Evolutionary conservation across 495 filamentous ascomycete genomes (phyloP).

Genomic region (Chaetomium cochliodes): DNA sequence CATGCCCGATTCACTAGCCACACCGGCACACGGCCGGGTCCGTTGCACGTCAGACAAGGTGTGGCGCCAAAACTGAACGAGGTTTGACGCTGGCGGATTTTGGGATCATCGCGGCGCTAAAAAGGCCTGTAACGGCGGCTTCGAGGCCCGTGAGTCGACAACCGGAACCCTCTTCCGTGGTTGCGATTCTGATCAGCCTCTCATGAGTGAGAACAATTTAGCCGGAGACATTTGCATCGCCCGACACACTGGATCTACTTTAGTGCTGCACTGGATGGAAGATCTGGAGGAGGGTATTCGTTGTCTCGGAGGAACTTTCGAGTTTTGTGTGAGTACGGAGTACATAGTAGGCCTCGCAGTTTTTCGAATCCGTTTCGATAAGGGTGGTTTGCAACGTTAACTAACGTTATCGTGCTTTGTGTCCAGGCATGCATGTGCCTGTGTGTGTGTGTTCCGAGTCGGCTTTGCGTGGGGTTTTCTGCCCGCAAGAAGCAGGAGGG

Average conservation of each 20-base stretch:
- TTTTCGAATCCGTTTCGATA: not conserved
- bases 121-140: conserved; percentile 13
- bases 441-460: not conserved
- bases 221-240: not conserved
- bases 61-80: not conserved
- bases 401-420: not conserved
- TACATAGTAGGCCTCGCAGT: not conserved
- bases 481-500: conserved; percentile 5
- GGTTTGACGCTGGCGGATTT: not conserved
- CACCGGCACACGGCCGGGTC: not conserved
- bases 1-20: not conserved
- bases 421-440: not conserved
- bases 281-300: not conserved
- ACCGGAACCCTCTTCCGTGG: conserved; percentile 3
- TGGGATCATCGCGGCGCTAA: not conserved
- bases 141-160: conserved; percentile 12
- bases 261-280: not conserved
- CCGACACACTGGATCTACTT: not conserved
- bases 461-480: conserved; percentile 1
- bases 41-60: not conserved
- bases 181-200: conserved; percentile 13
- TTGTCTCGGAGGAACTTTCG: not conserved
- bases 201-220: conserved; percentile 10
- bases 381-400: not conserved
- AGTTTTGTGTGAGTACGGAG: not conserved